Base-by-base conservation (phyloP, 2,329 filamentous ascomycete genomes). In the Fonsecaea nubica region DNA sequence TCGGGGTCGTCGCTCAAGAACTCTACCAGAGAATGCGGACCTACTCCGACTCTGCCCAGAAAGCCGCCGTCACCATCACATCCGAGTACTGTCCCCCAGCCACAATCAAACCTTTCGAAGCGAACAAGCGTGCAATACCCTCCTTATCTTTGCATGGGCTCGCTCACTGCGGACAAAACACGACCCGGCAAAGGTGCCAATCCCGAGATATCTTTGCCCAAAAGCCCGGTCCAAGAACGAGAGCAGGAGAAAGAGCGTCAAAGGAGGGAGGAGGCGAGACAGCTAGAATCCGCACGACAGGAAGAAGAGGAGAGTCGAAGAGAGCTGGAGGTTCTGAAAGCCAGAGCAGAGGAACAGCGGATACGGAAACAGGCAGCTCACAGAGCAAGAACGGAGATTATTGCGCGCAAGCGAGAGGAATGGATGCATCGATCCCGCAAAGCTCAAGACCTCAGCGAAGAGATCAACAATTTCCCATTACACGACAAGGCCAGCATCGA, bases 41-140 rank as follows among this genome's bases (percentile, higher is more conserved):
- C 61, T 13, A n/a, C 53, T 54, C 60, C 56, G 21, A 64, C 32
- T 52, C 48, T 63, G 33, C 52, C 65, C 21, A 67, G 53, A n/a
- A 64, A 56, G 25, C 45, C 62, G 9, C 21, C 52, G 52, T 12
- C 36, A 5, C 30, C 33, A 7, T 30, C 53, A 12, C 30, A 21
- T 0, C 13, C 45, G 4, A 15, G 9, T 21, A 50, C 13, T 9
- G 33, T 5, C 42, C 58, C 33, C 21, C 40, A 25, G 38, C 54
- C 61, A 8, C 54, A 40, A 15, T 13, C 62, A 18, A 52, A 35
- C 36, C 62, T 36, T n/a, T 15, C 38, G 5, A 32, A 33, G 38
- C 45, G 45, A 40, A 32, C 38, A 25, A 62, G 32, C n/a, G 38
- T 13, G n/a, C 48, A 13, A 62, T 35, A 35, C 3, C 48, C 58